phyloP scores from a whole-genome alignment of 176 grass and related monocot species.

The Oryza australiensis region DNA sequence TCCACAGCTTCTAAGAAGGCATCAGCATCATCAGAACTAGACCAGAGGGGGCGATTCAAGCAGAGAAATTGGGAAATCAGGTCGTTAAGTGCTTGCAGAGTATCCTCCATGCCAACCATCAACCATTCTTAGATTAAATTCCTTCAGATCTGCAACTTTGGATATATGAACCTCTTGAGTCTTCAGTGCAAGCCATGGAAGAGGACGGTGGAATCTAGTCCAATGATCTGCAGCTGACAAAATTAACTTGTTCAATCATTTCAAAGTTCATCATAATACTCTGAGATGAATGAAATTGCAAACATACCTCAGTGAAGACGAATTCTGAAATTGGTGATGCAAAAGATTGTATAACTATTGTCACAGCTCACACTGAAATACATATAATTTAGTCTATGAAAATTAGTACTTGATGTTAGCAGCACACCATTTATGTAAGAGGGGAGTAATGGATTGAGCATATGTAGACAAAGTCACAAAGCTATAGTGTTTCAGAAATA shows the following conservation, averaged over 20 bases:
- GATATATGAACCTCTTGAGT: constrained; percentile 8
- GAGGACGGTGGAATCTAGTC: not conserved
- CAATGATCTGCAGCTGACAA: constrained; percentile 30
- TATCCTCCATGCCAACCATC: constrained; percentile 40
- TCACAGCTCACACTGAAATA: not conserved
- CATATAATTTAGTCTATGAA: not conserved
- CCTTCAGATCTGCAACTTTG: constrained; percentile 29
- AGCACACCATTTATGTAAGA: constrained; percentile 14
- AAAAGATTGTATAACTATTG: not conserved
- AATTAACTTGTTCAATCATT: constrained; percentile 35
- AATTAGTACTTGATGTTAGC: constrained; percentile 11
- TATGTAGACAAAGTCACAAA: not conserved
- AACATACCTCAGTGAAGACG: constrained; percentile 24
- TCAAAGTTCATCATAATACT: not conserved
- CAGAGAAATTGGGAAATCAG: constrained; percentile 49
- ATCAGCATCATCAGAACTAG: constrained; percentile 40
- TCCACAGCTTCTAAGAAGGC: constrained; percentile 54
- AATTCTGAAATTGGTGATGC: constrained; percentile 14
- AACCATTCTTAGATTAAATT: constrained; percentile 18
- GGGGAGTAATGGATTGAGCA: not conserved
- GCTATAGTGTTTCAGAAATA: constrained; percentile 9
- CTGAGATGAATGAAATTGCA: not conserved
- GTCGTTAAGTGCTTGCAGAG: constrained; percentile 36
- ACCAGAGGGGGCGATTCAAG: constrained; percentile 43
- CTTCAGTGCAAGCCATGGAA: constrained; percentile 22